Evolutionary conservation across 2,329 filamentous ascomycete genomes (phyloP).

Genomic region (Cordyceps fumosorosea): DNA sequence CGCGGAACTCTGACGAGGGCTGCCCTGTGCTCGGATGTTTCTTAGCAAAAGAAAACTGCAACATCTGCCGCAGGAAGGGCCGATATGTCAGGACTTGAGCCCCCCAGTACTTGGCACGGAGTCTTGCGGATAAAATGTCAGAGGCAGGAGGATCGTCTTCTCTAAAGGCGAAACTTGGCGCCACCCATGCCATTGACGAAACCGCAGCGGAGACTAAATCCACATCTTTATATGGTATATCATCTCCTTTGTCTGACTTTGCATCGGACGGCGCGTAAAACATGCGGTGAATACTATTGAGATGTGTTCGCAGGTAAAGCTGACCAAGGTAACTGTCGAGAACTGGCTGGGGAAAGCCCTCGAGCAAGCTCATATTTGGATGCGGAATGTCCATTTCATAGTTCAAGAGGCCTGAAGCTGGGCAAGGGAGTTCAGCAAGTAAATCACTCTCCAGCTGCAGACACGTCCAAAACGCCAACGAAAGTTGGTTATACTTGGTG

Average conservation of each 20-base stretch:
- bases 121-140: slow-evolving; percentile 74
- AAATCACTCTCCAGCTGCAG: slow-evolving; percentile 64
- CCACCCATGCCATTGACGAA: slow-evolving; percentile 40
- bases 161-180: slow-evolving; percentile 47
- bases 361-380: slow-evolving; percentile 47
- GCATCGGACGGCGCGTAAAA: slow-evolving; percentile 43
- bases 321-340: slow-evolving; percentile 57
- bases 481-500: slow-evolving; percentile 51
- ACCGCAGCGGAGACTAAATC: slow-evolving; percentile 37
- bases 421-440: slow-evolving; percentile 70
- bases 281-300: slow-evolving; percentile 56
- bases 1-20: slow-evolving; percentile 28
- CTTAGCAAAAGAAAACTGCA: slow-evolving; percentile 39
- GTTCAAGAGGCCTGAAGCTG: slow-evolving; percentile 53
- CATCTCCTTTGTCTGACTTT: slow-evolving; percentile 22
- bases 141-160: slow-evolving; percentile 63
- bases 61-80: slow-evolving; percentile 58
- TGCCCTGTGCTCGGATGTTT: slow-evolving; percentile 28
- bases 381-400: slow-evolving; percentile 61
- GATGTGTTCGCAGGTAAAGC: slow-evolving; percentile 55
- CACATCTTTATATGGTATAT: slow-evolving; percentile 38
- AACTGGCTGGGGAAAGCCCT: slow-evolving; percentile 40
- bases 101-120: slow-evolving; percentile 93
- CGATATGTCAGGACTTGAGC: slow-evolving; percentile 84
- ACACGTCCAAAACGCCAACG: slow-evolving; percentile 87